Conservation (phyloP, 2,329 filamentous ascomycete genomes). For the Penicillium capsulatum region DNA sequence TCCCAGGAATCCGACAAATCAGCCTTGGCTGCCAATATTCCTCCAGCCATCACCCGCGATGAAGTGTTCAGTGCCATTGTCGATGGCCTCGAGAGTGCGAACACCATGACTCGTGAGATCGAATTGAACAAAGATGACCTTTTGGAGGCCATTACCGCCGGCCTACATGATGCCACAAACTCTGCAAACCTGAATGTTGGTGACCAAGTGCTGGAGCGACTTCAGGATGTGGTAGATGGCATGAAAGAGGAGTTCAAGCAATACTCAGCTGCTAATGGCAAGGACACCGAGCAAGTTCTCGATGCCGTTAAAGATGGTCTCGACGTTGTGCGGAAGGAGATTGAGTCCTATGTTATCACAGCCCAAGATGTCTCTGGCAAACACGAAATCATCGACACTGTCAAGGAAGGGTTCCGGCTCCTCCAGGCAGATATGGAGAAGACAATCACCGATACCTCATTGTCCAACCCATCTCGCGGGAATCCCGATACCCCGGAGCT, state of each 20-base stretch:
- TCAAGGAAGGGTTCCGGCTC: constrained; percentile 59
- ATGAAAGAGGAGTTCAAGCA: constrained; percentile 68
- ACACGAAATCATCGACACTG: constrained; percentile 71
- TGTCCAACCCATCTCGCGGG: constrained; percentile 28
- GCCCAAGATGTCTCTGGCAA: constrained; percentile 65
- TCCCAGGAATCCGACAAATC: constrained; percentile 34
- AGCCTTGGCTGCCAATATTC: constrained; percentile 28
- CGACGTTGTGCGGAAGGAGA: constrained; percentile 71
- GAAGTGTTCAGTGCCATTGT: constrained; percentile 56
- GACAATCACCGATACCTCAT: constrained; percentile 45
- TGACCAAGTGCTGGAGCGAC: constrained; percentile 56
- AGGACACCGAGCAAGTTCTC: constrained; percentile 82
- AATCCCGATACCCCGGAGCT: constrained; percentile 61
- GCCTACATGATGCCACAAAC: constrained; percentile 51
- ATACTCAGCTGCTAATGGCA: constrained; percentile 71
- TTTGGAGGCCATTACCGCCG: constrained; percentile 56
- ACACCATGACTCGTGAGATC: constrained; percentile 55
- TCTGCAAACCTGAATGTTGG: constrained; percentile 51
- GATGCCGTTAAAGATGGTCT: constrained; percentile 84
- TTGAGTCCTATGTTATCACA: constrained; percentile 75
- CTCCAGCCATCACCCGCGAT: constrained; percentile 48
- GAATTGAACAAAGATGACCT: constrained; percentile 52
- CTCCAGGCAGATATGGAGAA: constrained; percentile 57
- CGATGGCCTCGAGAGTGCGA: constrained; percentile 52
- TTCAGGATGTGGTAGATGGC: constrained; percentile 56